phyloP scores from a whole-genome alignment of 163 green algal genomes.

The Coccomyxa subellipsoidea region DNA sequence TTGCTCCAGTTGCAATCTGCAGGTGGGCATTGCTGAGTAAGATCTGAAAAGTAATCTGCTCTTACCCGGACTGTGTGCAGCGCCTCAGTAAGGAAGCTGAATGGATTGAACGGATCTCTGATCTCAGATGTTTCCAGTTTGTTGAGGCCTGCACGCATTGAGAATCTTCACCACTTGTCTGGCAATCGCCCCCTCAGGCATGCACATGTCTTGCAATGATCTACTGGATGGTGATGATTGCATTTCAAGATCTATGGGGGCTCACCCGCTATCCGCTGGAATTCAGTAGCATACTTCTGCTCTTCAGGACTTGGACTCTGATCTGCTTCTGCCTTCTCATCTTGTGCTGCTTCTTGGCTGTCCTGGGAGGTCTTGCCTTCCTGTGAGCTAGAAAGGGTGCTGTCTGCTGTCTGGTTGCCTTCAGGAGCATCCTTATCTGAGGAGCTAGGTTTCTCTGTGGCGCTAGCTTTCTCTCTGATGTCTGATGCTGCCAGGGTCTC shows the following conservation, averaged over 20 bases:
- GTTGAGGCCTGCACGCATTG: not conserved
- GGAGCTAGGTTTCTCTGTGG: not conserved
- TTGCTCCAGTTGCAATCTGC: not conserved
- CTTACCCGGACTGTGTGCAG: not conserved
- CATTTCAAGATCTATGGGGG: not conserved
- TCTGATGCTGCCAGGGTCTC: too few relatives aligned
- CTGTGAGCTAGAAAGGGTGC: not conserved
- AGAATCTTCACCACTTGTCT: too few relatives aligned
- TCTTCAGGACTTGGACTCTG: not conserved
- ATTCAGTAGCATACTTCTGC: not conserved
- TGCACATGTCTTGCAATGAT: not conserved
- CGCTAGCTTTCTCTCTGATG: too few relatives aligned
- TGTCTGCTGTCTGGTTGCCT: not conserved
- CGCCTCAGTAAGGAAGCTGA: not conserved
- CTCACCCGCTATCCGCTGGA: not conserved
- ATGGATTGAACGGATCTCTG: not conserved
- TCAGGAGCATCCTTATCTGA: not conserved
- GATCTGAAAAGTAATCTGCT: not conserved
- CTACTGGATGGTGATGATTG: not conserved
- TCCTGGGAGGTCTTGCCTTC: not conserved
- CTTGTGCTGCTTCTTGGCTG: not conserved
- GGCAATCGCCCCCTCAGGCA: too few relatives aligned
- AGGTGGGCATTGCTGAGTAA: not conserved
- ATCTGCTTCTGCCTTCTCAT: not conserved
- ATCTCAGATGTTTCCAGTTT: not conserved